Conservation (phyloP, 2,329 filamentous ascomycete genomes). For the Ceratocystis diversiconidia region DNA sequence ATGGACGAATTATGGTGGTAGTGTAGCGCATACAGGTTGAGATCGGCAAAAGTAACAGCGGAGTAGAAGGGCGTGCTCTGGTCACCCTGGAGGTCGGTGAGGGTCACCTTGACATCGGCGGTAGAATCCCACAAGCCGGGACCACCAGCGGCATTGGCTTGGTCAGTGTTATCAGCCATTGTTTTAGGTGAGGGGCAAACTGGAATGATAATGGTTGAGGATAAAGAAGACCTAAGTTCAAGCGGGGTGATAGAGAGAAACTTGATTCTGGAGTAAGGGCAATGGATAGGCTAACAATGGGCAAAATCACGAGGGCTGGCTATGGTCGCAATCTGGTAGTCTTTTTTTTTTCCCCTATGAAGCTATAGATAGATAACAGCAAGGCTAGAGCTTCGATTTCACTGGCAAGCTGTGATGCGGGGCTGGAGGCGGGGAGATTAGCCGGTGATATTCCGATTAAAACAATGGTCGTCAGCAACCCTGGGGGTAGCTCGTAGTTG, state of each 20-base stretch:
- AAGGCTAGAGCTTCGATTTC: conserved; percentile 2
- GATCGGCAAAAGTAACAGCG: conserved; percentile 66
- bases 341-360: background rate
- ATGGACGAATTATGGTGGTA: background rate
- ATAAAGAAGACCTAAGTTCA: conserved; percentile 17
- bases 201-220: conserved; percentile 17
- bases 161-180: conserved; percentile 25
- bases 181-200: conserved; percentile 17
- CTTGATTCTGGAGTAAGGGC: background rate
- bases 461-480: background rate
- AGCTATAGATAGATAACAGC: conserved; percentile 2
- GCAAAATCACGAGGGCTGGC: background rate
- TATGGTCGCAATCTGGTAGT: background rate
- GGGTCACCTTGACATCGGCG: conserved; percentile 82
- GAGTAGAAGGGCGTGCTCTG: conserved; percentile 79
- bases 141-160: conserved; percentile 30
- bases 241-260: background rate
- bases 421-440: background rate
- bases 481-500: background rate
- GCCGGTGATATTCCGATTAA: background rate
- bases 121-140: conserved; percentile 54
- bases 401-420: conserved; percentile 9
- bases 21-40: conserved; percentile 51
- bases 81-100: conserved; percentile 78
- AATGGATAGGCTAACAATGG: background rate